Evolutionary conservation across 2,329 filamentous ascomycete genomes (phyloP).

Genomic region (Torrubiella hemipterigena): DNA sequence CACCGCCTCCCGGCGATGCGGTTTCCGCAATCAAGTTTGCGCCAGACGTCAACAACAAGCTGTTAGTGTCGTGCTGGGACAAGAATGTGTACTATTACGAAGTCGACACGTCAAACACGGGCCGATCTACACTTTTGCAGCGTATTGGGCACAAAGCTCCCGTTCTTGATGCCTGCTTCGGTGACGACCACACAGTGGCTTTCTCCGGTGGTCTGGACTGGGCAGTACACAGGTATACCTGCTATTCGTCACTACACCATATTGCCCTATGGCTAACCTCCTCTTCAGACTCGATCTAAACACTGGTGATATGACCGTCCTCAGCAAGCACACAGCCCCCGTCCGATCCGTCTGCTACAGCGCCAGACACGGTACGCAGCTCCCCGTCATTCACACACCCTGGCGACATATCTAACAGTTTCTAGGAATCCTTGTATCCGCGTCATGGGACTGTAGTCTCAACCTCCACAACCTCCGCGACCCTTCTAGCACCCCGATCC

Average conservation of each 20-base stretch:
- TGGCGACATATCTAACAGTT: neutral
- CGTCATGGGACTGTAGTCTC: conserved; percentile 86
- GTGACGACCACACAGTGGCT: conserved; percentile 67
- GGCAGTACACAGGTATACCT: conserved; percentile 59
- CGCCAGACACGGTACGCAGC: conserved; percentile 49
- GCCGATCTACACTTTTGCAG: no score
- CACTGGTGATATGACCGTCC: conserved; percentile 57
- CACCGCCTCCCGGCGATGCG: conserved; percentile 71
- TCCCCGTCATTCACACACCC: neutral
- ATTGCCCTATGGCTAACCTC: neutral
- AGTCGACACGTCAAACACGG: no score
- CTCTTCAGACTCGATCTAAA: conserved; percentile 49
- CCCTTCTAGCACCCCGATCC: conserved; percentile 42
- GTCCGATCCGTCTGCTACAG: conserved; percentile 81
- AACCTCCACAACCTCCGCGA: conserved; percentile 63
- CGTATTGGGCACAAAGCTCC: conserved; percentile 74
- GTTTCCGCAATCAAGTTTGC: conserved; percentile 83
- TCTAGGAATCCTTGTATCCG: conserved; percentile 67
- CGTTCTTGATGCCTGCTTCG: conserved; percentile 86
- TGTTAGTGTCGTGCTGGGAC: conserved; percentile 94
- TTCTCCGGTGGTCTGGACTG: conserved; percentile 82
- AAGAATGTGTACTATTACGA: conserved; percentile 86
- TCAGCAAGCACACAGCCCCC: conserved; percentile 69
- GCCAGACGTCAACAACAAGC: conserved; percentile 56
- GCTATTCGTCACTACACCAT: neutral